Conservation (phyloP, 2,329 filamentous ascomycete species). For the Neopestalotiopsis sp. region DNA sequence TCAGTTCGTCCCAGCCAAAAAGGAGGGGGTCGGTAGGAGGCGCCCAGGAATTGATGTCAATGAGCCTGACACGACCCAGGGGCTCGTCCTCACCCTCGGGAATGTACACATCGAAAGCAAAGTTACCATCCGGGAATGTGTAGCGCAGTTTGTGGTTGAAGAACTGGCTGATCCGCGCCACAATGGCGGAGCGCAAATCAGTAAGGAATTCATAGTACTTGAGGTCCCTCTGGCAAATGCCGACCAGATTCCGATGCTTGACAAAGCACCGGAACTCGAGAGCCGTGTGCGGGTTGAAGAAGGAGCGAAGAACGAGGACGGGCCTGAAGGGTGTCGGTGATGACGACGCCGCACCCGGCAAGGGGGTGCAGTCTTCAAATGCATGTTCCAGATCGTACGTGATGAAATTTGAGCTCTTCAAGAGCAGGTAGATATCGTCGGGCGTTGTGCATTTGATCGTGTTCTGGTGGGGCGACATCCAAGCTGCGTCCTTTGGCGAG, state of each 20-base stretch:
- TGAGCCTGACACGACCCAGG: conserved; percentile 79
- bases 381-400: conserved; percentile 94
- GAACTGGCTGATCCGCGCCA: conserved; percentile 74
- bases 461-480: conserved; percentile 84
- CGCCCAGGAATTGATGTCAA: conserved; percentile 97
- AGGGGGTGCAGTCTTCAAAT: conserved; percentile 74
- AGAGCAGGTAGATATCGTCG: conserved; percentile 90
- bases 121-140: conserved; percentile 83
- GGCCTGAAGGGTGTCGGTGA: conserved; percentile 64
- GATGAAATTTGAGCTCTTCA: conserved; percentile 94
- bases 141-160: conserved; percentile 76
- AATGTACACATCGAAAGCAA: conserved; percentile 92
- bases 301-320: conserved; percentile 84
- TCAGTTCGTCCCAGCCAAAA: conserved; percentile 88
- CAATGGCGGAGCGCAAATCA: conserved; percentile 67
- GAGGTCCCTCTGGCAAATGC: conserved; percentile 85
- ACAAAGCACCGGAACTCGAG: conserved; percentile 98
- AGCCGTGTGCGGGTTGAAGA: conserved; percentile 85
- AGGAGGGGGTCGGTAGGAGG: conserved; percentile 85
- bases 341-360: conserved; percentile 33
- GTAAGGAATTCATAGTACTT: conserved; percentile 87
- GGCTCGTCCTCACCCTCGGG: conserved; percentile 66
- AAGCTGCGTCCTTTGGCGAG: conserved; percentile 92
- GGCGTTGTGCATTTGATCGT: conserved; percentile 88
- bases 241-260: conserved; percentile 78